phyloP scores from a whole-genome alignment of 2,329 filamentous ascomycete genomes.

The Tolypocladium tundrense region DNA sequence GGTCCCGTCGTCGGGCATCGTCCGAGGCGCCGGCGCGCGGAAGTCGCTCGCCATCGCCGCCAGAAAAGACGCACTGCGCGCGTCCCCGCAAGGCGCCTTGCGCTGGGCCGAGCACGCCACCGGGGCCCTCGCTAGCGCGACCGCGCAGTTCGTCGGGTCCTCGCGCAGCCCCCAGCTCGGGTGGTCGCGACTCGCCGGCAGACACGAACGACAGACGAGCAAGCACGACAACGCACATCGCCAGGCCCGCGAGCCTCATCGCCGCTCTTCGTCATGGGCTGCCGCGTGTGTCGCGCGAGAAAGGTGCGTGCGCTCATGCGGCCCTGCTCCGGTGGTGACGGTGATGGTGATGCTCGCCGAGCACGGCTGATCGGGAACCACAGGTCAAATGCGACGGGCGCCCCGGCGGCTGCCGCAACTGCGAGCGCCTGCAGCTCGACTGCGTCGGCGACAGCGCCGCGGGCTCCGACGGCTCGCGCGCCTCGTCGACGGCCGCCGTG shows the following conservation, averaged over 20 bases:
- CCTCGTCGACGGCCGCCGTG: slow-evolving; percentile 16
- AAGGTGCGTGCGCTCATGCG: slow-evolving; percentile 16
- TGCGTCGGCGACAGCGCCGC: slow-evolving; percentile 26
- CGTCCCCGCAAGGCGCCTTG: not conserved
- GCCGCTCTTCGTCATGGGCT: slow-evolving; percentile 21
- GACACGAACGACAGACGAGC: too few relatives aligned
- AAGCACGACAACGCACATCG: too few relatives aligned
- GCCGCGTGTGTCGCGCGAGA: slow-evolving; percentile 29
- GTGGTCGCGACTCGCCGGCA: not conserved
- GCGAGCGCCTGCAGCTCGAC: slow-evolving; percentile 30
- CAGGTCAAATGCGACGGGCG: slow-evolving; percentile 32
- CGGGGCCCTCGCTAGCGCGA: slow-evolving; percentile 7
- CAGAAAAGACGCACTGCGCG: not conserved
- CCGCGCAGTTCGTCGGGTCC: not conserved
- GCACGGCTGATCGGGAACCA: not conserved
- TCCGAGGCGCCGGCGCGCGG: too few relatives aligned
- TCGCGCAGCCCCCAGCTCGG: not conserved
- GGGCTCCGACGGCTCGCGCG: slow-evolving; percentile 8
- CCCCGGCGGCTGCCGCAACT: slow-evolving; percentile 31
- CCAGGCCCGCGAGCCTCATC: not conserved
- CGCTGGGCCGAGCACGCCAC: slow-evolving; percentile 6
- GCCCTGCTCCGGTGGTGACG: not conserved
- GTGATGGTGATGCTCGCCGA: not conserved
- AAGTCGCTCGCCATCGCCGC: not conserved
- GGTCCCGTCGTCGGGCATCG: too few relatives aligned